Evolutionary conservation across 306 rosid genomes (phyloP).

Genomic region (Leucaena leucocephala): DNA sequence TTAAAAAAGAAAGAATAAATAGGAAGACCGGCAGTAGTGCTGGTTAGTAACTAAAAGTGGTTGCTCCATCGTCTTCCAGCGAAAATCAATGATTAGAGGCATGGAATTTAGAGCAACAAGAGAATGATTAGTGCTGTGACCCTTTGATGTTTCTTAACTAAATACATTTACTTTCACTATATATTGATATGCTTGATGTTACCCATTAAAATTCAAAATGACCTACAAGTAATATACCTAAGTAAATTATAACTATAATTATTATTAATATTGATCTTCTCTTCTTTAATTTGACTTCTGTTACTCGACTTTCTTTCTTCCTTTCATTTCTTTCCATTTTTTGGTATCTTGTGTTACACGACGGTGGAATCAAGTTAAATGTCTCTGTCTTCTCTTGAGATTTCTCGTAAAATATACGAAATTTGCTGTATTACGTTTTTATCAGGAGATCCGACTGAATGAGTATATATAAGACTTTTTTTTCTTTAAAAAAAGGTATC

Average conservation of each 20-base stretch:
- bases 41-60: slow-evolving; percentile 72
- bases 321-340: too few species aligned
- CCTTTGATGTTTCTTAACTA: slow-evolving; percentile 52
- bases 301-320: too few species aligned
- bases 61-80: slow-evolving; percentile 63
- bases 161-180: slow-evolving; percentile 37
- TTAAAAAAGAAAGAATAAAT: slow-evolving; percentile 12
- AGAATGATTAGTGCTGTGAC: slow-evolving; percentile 64
- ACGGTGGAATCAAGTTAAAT: slow-evolving; percentile 16
- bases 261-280: not conserved
- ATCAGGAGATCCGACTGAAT: not conserved
- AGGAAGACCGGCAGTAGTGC: slow-evolving; percentile 44
- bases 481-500: not conserved
- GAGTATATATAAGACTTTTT: not conserved
- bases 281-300: not conserved
- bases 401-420: not conserved
- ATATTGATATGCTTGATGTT: slow-evolving; percentile 37
- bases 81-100: slow-evolving; percentile 47
- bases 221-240: slow-evolving; percentile 36
- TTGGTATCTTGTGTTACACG: not conserved
- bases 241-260: not conserved
- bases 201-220: slow-evolving; percentile 26
- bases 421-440: not conserved
- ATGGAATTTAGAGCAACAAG: slow-evolving; percentile 47
- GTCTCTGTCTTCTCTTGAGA: slow-evolving; percentile 4